Conservation (phyloP, 1,284 basidiomycete species). For the Trichosporon coremiiforme region DNA sequence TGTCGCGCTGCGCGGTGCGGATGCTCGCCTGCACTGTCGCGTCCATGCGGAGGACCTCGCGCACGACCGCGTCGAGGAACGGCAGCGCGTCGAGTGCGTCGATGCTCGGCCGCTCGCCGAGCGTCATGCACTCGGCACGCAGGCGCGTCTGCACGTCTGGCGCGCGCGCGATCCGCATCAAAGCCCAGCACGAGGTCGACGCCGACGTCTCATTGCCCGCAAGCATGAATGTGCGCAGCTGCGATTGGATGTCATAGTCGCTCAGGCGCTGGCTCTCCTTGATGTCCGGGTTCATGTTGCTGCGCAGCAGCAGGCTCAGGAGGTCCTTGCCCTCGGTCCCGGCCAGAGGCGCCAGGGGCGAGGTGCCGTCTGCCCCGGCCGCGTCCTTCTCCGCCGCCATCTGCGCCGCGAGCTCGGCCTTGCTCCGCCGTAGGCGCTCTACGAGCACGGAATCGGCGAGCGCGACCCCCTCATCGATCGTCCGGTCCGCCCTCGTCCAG, state of each 20-base stretch:
- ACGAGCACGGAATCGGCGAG: constrained; percentile 29
- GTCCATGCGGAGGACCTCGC: constrained; percentile 66
- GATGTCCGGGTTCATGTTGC: constrained; percentile 64
- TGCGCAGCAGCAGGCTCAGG: constrained; percentile 55
- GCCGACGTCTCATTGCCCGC: constrained; percentile 76
- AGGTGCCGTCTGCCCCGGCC: too few species aligned
- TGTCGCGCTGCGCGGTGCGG: constrained; percentile 63
- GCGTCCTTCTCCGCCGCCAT: neutral
- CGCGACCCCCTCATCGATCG: constrained; percentile 55
- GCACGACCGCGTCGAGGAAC: constrained; percentile 65
- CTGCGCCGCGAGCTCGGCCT: constrained; percentile 1
- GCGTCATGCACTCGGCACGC: constrained; percentile 60
- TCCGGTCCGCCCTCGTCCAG: constrained; percentile 46
- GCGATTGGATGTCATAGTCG: constrained; percentile 68
- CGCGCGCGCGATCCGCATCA: constrained; percentile 66
- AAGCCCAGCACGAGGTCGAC: constrained; percentile 70
- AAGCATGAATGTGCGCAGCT: constrained; percentile 69
- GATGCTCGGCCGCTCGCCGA: constrained; percentile 42
- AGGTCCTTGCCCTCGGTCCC: constrained; percentile 55
- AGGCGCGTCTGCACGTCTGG: constrained; percentile 64
- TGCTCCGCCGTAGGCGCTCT: neutral
- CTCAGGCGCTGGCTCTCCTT: constrained; percentile 63
- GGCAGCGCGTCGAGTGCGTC: constrained; percentile 34
- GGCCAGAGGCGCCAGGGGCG: constrained; percentile 38
- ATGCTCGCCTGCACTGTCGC: constrained; percentile 66